Evolutionary conservation across 225 moss, liverwort and hornwort species (phyloP), one percentile per base, ranked within the genome.

Genomic region (Pseudoscleropodium purum): DNA sequence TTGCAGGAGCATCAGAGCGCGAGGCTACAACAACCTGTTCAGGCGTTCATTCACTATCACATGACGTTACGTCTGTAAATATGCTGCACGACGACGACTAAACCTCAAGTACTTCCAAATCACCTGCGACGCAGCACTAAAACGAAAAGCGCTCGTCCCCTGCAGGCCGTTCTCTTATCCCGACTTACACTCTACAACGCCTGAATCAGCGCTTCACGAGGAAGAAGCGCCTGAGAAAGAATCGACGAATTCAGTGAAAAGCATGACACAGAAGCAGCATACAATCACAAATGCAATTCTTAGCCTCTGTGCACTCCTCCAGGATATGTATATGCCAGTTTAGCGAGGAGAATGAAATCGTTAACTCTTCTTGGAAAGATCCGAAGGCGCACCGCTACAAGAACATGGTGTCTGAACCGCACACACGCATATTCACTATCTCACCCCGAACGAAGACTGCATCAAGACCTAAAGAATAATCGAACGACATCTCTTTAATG

Each of bases 1-100:
- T 21, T 82, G 82, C 10, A 5, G 9, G 5, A 4, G 0, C 14
- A 1, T 0, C 0, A 11, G 5, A 16, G 23, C 34, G 34, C 45
- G 17, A 45, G 24, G 64, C 63, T 82, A 82, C 34, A 63, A 63
- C 64, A 62, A 64, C 31, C 33, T 10, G 82, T 11, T 23, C 23
- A 23, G 15, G 63, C 10, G 23, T 15, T 34, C 63, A 24, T 82
- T 33, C 10, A 27, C 59, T 23, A 34, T 47, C 64, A 16, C 34
- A 82, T 21, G 16, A 33, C 10, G 15, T n/a, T 43, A 7, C 31
- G 23, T 14, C 39, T 27, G 30, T 4, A 31, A 43, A 14, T 62
- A 56, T 9, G n/a, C 18, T 18, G 27, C 68, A 84, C 41, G 57
- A 43, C 33, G 41, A 43, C 25, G 33, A 85, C 39, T 15, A 15